phyloP scores from a whole-genome alignment of 2,329 filamentous ascomycete genomes.

The Immersiporthe knoxdaviesiana region DNA sequence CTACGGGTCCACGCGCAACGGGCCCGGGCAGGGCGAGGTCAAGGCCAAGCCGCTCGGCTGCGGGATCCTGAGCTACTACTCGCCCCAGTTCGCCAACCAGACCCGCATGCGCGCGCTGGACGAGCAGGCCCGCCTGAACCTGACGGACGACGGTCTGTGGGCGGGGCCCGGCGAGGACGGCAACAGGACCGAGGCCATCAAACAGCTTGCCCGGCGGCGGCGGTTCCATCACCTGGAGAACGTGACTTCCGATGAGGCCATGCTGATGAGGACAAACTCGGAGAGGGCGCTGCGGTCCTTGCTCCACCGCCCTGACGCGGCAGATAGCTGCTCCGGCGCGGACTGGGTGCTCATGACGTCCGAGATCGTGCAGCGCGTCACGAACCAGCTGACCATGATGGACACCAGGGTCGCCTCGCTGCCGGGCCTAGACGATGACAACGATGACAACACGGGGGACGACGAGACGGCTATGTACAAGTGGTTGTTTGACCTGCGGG shows the following conservation, averaged over 20 bases:
- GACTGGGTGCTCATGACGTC: conserved; percentile 48
- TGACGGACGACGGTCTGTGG: conserved; percentile 48
- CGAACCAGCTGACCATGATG: conserved; percentile 40
- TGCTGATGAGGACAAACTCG: conserved; percentile 39
- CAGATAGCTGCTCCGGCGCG: conserved; percentile 43
- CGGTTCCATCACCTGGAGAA: conserved; percentile 42
- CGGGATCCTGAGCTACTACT: conserved; percentile 51
- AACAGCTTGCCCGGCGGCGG: conserved; percentile 42
- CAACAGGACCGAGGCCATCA: conserved; percentile 37
- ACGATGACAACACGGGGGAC: conserved; percentile 34
- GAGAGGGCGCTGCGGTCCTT: conserved; percentile 39
- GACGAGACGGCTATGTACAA: conserved; percentile 35
- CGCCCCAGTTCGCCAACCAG: conserved; percentile 40
- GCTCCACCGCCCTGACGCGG: conserved; percentile 33
- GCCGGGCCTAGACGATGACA: conserved; percentile 2
- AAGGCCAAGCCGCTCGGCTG: conserved; percentile 46
- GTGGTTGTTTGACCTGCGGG: conserved; percentile 41
- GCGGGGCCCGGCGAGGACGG: conserved; percentile 31
- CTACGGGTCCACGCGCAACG: conserved; percentile 45
- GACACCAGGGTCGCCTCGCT: conserved; percentile 35
- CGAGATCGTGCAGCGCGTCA: conserved; percentile 47
- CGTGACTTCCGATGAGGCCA: conserved; percentile 39
- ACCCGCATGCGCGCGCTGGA: conserved; percentile 36
- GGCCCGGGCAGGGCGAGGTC: conserved; percentile 46
- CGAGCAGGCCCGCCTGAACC: conserved; percentile 44